Evolutionary conservation across 169 alveolate genomes (phyloP), one percentile per base, ranked within the genome.

Genomic region (Theileria luwenshuni): DNA sequence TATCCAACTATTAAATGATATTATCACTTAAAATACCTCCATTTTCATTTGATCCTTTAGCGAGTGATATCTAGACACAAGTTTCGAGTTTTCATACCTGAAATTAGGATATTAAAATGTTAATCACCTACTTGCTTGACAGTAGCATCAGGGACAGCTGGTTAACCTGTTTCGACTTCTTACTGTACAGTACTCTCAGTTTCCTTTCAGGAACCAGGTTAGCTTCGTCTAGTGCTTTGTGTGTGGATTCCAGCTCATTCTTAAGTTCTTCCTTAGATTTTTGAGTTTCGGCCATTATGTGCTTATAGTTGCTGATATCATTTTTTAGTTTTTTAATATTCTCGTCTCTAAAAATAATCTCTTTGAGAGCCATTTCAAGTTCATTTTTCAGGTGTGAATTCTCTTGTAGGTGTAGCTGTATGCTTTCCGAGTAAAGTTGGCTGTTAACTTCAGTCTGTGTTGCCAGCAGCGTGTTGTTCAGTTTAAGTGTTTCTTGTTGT

Each of bases 351-450:
- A 17, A 23, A 13, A 2, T 43, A 45, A 79, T 71, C 72, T 60
- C 76, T 52, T 79, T 74, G 25, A 79, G 49, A 23, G 71, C 63
- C 41, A 42, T 61, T 41, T 79, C 87, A 25, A 79, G 77, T 42
- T 79, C 76, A 7, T 65, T 41, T 5, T 54, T 42, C n/a, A 79
- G 69, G 30, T 59, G 71, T 17, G 83, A 62, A 35, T 71, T 79
- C 71, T 79, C 87, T 30, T 43, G 67, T 47, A 67, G 43, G 23
- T 79, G 77, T 38, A 79, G 65, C 35, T 56, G 76, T 27, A 62
- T 47, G 21, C 77, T 23, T 48, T 79, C 87, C 23, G 87, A 79
- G 30, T 62, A 79, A 27, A 43, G 83, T 71, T 79, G 87, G 61
- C 63, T 79, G 64, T 79, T 79, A 12, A 69, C 62, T 5, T 45